phyloP scores from a whole-genome alignment of 1,284 basidiomycete species.

The Ustilago shanxiensis region DNA sequence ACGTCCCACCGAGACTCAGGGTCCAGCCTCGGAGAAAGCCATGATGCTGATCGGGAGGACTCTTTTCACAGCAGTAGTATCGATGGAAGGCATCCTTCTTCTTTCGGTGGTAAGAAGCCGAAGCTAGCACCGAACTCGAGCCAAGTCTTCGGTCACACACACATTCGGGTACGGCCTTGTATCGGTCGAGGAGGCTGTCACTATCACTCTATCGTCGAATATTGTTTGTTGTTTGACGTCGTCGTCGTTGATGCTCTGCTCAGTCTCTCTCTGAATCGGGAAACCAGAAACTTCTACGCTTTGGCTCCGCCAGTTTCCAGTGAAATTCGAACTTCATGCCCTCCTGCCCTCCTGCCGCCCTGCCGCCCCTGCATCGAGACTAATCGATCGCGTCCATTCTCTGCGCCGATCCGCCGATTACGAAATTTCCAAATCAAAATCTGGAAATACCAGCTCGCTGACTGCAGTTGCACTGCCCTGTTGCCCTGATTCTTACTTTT shows the following conservation, averaged over 20 bases:
- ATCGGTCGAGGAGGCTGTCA: not conserved
- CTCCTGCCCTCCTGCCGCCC: too few species aligned
- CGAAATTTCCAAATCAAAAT: not conserved
- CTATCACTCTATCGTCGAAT: too few species aligned
- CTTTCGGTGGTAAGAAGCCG: too few species aligned
- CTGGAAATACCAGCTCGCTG: not conserved
- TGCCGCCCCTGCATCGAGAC: not conserved
- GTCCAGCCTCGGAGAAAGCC: not conserved
- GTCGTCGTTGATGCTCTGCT: not conserved
- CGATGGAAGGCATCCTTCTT: too few species aligned
- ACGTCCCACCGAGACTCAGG: not conserved
- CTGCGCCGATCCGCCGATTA: slow-evolving; percentile 20
- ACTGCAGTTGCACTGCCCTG: not conserved
- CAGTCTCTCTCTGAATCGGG: slow-evolving; percentile 6
- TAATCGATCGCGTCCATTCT: slow-evolving; percentile 12
- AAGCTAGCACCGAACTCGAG: too few species aligned
- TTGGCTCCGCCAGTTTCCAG: not conserved
- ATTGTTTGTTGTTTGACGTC: not conserved
- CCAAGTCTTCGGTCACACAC: too few species aligned
- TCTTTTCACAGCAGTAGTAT: too few species aligned
- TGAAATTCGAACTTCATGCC: slow-evolving; percentile 5
- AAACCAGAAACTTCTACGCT: not conserved
- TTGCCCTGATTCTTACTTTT: too few species aligned
- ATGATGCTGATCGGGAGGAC: too few species aligned
- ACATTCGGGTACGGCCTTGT: too few species aligned